Base-by-base conservation (phyloP, 768 basidiomycete species). In the Pseudohyphozyma bogoriensis region DNA sequence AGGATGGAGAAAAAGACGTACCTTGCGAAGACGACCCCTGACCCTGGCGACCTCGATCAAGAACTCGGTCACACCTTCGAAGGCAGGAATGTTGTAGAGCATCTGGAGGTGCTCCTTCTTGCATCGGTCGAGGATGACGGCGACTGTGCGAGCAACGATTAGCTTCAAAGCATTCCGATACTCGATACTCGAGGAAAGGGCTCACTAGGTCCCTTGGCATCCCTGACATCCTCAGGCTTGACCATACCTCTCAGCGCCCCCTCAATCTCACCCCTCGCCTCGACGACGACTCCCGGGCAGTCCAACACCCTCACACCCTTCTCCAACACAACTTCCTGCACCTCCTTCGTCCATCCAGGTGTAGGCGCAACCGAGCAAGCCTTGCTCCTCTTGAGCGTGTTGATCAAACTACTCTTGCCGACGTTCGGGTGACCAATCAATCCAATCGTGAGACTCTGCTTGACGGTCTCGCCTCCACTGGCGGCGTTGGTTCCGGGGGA, bases 371-470 rank as follows among this genome's bases (percentile, higher is more conserved):
- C 90, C 3, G 85, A 84, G 69, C 93, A 99, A n/a, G 81, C 89
- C 83, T 87, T 90, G 62, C 83, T 81, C 39, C 89, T 77, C 74
- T 90, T 91, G 54, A 99, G 76, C 46, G 88, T 86, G 73, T 97
- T 97, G 73, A 99, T 91, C 59, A 97, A 71, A 69, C 84, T 87
- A 58, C 89, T 92, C 76, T 97, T 97, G 18, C 93, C 93, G 49
- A 97, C 93, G 73, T 97, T 97, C 1, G 93, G 93, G 74, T 90
- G 93, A 2, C 93, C 93, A 6, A 96, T 87, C 22, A 97, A 87
- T 20, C 90, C 90, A 52, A 93, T 81, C 0, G 88, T 90, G 53
- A 89, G 65, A 28, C 68, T 68, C 33, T 58, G 56, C 47, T 56
- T 53, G 57, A 53, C 42, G 37, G 36, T 35, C 28, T 59, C 49